Percentiles rank a stretch among this genome's conserved stretches.
phyloP scores from a whole-genome alignment of 1,284 basidiomycete genomes.

The Puccinia novopanici region DNA sequence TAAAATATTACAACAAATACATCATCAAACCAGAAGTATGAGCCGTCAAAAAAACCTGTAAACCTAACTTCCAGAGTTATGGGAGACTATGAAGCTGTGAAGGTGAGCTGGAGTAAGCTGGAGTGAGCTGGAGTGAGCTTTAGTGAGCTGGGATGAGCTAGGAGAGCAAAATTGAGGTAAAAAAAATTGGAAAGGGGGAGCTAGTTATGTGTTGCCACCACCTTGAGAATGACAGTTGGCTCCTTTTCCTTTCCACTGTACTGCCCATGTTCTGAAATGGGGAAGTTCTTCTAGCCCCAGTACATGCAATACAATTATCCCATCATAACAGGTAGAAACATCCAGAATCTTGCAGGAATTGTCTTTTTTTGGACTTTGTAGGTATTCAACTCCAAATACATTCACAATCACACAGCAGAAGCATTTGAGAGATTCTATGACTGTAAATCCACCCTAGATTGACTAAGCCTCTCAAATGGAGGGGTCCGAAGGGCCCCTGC shows the following conservation, averaged over 20 bases:
- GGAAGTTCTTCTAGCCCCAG: constrained; percentile 27
- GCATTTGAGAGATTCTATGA: not conserved
- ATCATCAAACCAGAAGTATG: too few species aligned
- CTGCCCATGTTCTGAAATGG: not conserved
- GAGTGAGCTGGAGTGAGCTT: too few species aligned
- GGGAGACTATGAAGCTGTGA: too few species aligned
- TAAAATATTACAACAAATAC: too few species aligned
- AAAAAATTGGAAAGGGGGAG: too few species aligned
- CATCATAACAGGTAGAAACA: not conserved
- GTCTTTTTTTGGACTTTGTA: constrained; percentile 2
- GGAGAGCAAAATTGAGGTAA: too few species aligned
- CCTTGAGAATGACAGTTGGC: constrained; percentile 5
- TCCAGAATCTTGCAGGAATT: not conserved
- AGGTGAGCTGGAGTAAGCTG: too few species aligned
- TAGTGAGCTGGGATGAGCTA: too few species aligned
- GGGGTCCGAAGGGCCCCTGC: too few species aligned
- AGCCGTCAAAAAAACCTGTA: too few species aligned
- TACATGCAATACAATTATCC: constrained; percentile 13
- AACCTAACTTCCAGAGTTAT: too few species aligned
- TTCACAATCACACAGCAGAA: not conserved
- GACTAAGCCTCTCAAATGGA: too few species aligned
- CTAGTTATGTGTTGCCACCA: not conserved
- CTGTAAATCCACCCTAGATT: not conserved
- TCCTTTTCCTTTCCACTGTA: constrained; percentile 29
- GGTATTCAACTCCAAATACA: not conserved